Conservation (phyloP, 2,329 filamentous ascomycete species). For the Cryphonectria radicalis region DNA sequence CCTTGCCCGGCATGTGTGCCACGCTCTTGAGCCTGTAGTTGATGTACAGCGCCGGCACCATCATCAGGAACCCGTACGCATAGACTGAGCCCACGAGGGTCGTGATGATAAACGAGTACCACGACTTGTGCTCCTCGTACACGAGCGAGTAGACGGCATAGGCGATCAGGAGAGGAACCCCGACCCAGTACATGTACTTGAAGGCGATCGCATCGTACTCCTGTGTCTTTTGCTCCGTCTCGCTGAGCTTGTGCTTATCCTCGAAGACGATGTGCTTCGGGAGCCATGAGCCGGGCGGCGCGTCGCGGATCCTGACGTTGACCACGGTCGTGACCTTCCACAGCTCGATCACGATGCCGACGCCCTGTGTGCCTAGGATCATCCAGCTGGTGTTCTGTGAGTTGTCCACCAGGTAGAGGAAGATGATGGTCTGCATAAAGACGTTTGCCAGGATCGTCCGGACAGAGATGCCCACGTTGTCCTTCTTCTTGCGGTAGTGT, state of each 20-base stretch:
- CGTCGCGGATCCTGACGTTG: constrained; percentile 78
- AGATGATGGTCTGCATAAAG: constrained; percentile 95
- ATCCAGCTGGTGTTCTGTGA: constrained; percentile 98
- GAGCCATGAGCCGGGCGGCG: constrained; percentile 69
- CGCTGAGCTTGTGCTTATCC: constrained; percentile 94
- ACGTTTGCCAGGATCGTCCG: constrained; percentile 96
- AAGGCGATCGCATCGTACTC: constrained; percentile 98
- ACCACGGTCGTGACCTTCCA: constrained; percentile 99
- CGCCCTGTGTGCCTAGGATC: constrained; percentile 91
- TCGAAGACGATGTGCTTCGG: constrained; percentile 86
- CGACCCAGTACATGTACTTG: constrained; percentile 92
- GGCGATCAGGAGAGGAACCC: constrained; percentile 84
- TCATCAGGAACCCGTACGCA: constrained; percentile 98
- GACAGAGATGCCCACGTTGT: constrained; percentile 94
- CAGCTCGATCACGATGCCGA: constrained; percentile 70
- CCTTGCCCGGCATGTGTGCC: constrained; percentile 94
- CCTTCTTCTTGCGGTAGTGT: constrained; percentile 99
- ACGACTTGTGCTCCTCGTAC: constrained; percentile 95
- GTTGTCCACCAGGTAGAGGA: constrained; percentile 96
- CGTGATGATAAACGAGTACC: constrained; percentile 95
- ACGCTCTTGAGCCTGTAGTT: constrained; percentile 97
- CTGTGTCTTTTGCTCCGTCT: constrained; percentile 96
- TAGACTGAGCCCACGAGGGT: constrained; percentile 96
- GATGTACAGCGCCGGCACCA: constrained; percentile 97
- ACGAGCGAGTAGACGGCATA: constrained; percentile 91